Percentiles rank a stretch among this genome's conserved stretches.
These are phyloP conservation scores for Plenodomus lindquistii DNA, from an alignment of 2,329 filamentous ascomycete species.

Conservation along the genomic window DNA sequence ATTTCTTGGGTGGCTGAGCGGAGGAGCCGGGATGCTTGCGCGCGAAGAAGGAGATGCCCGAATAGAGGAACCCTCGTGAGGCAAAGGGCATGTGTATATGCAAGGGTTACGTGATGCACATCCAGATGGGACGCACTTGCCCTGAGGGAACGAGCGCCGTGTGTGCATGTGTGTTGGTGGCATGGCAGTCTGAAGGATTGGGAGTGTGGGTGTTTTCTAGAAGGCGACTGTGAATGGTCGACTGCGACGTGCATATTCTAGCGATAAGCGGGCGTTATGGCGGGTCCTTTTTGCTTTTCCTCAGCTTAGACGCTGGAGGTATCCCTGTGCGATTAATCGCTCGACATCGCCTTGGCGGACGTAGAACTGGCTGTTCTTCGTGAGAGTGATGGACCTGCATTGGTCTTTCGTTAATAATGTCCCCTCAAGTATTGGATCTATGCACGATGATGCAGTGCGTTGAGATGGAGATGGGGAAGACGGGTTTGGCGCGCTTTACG, in stretches of 20 bases:
- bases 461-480: background rate
- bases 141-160: background rate
- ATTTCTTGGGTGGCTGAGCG: background rate
- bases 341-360: slow-evolving; percentile 96
- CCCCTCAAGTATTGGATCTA: background rate
- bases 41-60: no score
- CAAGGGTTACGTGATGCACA: background rate
- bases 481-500: slow-evolving; percentile 40
- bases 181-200: background rate
- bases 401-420: background rate
- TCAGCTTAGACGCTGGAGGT: slow-evolving; percentile 87
- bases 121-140: background rate
- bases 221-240: background rate
- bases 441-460: background rate
- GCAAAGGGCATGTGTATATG: background rate
- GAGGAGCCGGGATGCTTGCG: no score
- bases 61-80: no score
- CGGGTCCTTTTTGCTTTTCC: background rate
- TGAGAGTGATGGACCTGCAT: slow-evolving; percentile 84
- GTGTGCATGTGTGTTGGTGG: background rate
- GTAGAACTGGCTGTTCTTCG: slow-evolving; percentile 98
- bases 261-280: background rate
- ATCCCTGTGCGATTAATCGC: slow-evolving; percentile 89
- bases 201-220: background rate
- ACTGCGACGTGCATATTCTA: no score